Base-by-base conservation (phyloP, 306 rosid genomes). In the Ziziphus jujuba region DNA sequence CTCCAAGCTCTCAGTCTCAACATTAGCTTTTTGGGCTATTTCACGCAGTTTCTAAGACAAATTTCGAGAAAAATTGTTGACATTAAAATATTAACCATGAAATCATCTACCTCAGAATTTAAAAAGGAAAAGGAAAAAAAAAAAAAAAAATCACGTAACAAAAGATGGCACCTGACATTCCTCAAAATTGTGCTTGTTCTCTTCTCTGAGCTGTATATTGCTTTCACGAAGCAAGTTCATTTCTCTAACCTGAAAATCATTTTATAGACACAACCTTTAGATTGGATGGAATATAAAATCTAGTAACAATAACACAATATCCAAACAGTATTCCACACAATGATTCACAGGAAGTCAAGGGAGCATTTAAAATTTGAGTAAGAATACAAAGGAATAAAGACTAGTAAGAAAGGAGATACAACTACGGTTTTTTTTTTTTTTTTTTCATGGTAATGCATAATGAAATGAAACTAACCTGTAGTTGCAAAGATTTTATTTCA, bases 221-320 rank as follows among this genome's bases (percentile, higher is more conserved):
- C 99, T 93, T 78, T 93, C 99, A 24, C 99, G 97, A 69, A 93
- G 99, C 70, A 93, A 87, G 84, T 85, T 90, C 73, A 89, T 84
- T 81, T 93, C 99, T 73, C 90, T 82, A 64, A 86, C 84, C 99
- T 93, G 87, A 61, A 81, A 67, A 79, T 36, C 36, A 64, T 75
- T 57, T 58, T 22, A 61, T 4, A 21, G 57, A 58, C 23, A 45
- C 6, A 77, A 35, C 55, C 28, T 49, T 56, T 17, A 25, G 59
- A 23, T 70, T 60, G 28, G 63, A 25, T 60, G 64, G 65, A 38
- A 51, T 34, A 31, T 53, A 52, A 64, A 24, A 3, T 17, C 14
- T 20, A 48, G 28, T 19, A 25, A 53, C 31, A 61, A 55, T 17
- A 57, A 47, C 5, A 21, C 31, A 43, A 57, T 19, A 36, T 31